Evolutionary conservation across 768 basidiomycete species (phyloP).

Genomic region (Suillus sp.): DNA sequence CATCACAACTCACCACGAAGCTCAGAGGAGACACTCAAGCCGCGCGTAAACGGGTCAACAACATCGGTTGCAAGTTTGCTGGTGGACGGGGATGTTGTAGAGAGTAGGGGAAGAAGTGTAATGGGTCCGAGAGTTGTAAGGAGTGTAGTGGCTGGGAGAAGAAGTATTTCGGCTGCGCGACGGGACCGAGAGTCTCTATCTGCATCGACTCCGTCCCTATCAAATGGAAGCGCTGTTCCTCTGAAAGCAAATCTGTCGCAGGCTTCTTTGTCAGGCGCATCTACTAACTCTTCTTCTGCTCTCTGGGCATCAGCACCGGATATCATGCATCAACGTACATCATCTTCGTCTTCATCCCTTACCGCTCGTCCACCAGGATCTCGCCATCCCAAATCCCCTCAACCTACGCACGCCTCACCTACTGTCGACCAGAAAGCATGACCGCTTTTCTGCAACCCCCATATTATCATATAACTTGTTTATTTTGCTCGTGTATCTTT

Average conservation of each 20-base stretch:
- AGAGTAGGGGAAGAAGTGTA: slow-evolving; percentile 23
- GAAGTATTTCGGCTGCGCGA: slow-evolving; percentile 39
- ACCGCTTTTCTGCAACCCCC: slow-evolving; percentile 5
- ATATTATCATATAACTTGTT: slow-evolving; percentile 23
- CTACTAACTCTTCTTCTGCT: slow-evolving; percentile 16
- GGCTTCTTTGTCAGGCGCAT: slow-evolving; percentile 12
- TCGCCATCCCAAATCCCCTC: slow-evolving; percentile 18
- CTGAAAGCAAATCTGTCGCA: slow-evolving; percentile 23
- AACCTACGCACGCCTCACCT: slow-evolving; percentile 18
- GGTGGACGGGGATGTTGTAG: slow-evolving; percentile 20
- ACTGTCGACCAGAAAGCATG: slow-evolving; percentile 31
- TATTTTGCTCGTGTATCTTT: slow-evolving; percentile 31
- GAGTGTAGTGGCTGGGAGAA: slow-evolving; percentile 52
- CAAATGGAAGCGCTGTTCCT: slow-evolving; percentile 29
- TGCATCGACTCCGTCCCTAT: slow-evolving; percentile 14
- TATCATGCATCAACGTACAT: slow-evolving; percentile 20
- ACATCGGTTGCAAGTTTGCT: slow-evolving; percentile 47
- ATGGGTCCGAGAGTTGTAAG: slow-evolving; percentile 55
- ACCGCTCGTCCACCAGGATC: slow-evolving; percentile 15
- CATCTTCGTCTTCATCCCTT: slow-evolving; percentile 15
- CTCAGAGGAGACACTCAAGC: slow-evolving; percentile 69
- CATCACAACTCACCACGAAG: slow-evolving; percentile 42
- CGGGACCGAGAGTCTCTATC: slow-evolving; percentile 30
- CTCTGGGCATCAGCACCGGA: slow-evolving; percentile 31
- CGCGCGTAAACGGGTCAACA: slow-evolving; percentile 52